Conservation (phyloP, 129 eudicot genomes). For the sunflower (Helianthus annuus) region HanXRQr2.0-SUNRISE NC_035443.2:176659905-176660404, state of each 20-base stretch:
- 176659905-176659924: no score
- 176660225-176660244: constrained; percentile 74
- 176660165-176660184: constrained; percentile 76
- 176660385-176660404: no score
- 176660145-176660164: constrained; percentile 66
- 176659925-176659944: no score
- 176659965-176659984: constrained; percentile 27
- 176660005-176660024: constrained; percentile 74
- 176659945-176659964: no score
- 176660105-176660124: neutral
- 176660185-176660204: constrained; percentile 78
- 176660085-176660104: neutral
- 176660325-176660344: constrained; percentile 3
- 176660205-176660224: constrained; percentile 73
- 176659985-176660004: constrained; percentile 51
- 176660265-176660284: constrained; percentile 65
- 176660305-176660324: neutral
- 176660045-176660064: constrained; percentile 85
- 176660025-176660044: constrained; percentile 79
- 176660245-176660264: constrained; percentile 59
- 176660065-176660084: constrained; percentile 34
- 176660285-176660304: constrained; percentile 64
- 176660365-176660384: no score
- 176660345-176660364: neutral
- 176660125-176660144: neutral